These are phyloP conservation scores for Davidsoniella neocaledoniae DNA, from an alignment of 2,329 filamentous ascomycete genomes.

Conservation along the genomic window DNA sequence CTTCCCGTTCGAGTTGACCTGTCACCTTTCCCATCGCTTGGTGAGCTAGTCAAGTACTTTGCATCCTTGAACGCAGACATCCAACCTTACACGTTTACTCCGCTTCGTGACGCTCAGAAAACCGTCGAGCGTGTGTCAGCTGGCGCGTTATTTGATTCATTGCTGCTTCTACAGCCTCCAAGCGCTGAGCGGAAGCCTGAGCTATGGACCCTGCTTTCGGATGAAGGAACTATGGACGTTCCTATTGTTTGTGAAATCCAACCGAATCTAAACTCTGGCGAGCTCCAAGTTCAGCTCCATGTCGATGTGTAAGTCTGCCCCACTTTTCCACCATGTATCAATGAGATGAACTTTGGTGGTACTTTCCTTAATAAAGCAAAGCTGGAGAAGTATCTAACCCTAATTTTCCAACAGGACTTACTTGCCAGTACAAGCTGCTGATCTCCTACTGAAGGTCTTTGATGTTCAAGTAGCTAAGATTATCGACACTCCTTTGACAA, in stretches of 20 bases:
- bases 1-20: constrained; percentile 51
- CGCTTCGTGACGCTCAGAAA: constrained; percentile 53
- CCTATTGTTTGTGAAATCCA: constrained; percentile 63
- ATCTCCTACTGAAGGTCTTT: too few relatives aligned
- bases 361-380: neutral
- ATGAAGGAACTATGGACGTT: constrained; percentile 51
- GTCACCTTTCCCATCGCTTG: constrained; percentile 28
- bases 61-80: constrained; percentile 45
- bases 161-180: constrained; percentile 62
- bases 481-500: too few relatives aligned
- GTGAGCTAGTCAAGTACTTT: constrained; percentile 38
- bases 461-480: too few relatives aligned
- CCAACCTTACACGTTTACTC: constrained; percentile 55
- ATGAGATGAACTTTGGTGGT: neutral
- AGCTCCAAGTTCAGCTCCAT: constrained; percentile 44
- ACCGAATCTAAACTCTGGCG: constrained; percentile 33
- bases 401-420: neutral
- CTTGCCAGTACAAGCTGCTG: too few relatives aligned
- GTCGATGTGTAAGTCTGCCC: constrained; percentile 30
- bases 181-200: constrained; percentile 33
- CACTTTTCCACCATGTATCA: neutral
- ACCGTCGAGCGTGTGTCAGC: constrained; percentile 23
- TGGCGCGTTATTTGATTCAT: constrained; percentile 53
- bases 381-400: neutral
- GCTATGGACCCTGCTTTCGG: constrained; percentile 40